Percentiles rank a stretch among this genome's conserved stretches.
Conservation (phyloP, 1,284 basidiomycete species). For the Fomitopsis palustris region DNA sequence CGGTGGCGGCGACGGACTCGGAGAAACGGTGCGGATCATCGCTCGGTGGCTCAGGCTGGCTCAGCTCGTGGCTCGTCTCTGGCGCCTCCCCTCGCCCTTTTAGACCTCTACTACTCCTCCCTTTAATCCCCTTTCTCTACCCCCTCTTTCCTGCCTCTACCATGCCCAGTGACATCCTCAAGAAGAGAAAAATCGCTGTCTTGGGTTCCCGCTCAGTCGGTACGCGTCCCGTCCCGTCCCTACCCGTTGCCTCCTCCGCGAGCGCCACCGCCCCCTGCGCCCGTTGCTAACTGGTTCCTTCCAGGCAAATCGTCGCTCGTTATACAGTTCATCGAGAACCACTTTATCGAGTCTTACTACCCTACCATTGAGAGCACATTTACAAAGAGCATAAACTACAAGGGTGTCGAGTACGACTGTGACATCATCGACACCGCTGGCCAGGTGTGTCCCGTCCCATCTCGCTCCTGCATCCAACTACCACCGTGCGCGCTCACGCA, state of each 20-base stretch:
- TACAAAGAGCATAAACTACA: slow-evolving; percentile 81
- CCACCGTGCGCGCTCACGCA: neutral
- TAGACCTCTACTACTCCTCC: slow-evolving; percentile 6
- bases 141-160: slow-evolving; percentile 13
- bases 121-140: slow-evolving; percentile 16
- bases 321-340: slow-evolving; percentile 67
- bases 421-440: slow-evolving; percentile 99
- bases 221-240: slow-evolving; percentile 34
- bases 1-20: neutral
- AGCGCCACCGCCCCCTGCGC: slow-evolving; percentile 5
- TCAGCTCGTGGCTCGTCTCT: slow-evolving; percentile 1
- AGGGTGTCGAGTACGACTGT: slow-evolving; percentile 86
- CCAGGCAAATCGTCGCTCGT: slow-evolving; percentile 80
- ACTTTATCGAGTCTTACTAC: slow-evolving; percentile 82
- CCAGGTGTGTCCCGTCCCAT: slow-evolving; percentile 50
- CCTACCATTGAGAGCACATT: slow-evolving; percentile 94
- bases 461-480: slow-evolving; percentile 1
- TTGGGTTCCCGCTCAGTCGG: slow-evolving; percentile 81
- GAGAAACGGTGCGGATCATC: slow-evolving; percentile 16
- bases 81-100: neutral
- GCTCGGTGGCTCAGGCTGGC: neutral
- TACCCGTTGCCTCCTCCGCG: slow-evolving; percentile 15
- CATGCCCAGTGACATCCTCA: slow-evolving; percentile 60
- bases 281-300: slow-evolving; percentile 7
- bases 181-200: slow-evolving; percentile 83